Conservation (phyloP, 2,329 filamentous ascomycete genomes). For the Helminthosporium solani region DNA sequence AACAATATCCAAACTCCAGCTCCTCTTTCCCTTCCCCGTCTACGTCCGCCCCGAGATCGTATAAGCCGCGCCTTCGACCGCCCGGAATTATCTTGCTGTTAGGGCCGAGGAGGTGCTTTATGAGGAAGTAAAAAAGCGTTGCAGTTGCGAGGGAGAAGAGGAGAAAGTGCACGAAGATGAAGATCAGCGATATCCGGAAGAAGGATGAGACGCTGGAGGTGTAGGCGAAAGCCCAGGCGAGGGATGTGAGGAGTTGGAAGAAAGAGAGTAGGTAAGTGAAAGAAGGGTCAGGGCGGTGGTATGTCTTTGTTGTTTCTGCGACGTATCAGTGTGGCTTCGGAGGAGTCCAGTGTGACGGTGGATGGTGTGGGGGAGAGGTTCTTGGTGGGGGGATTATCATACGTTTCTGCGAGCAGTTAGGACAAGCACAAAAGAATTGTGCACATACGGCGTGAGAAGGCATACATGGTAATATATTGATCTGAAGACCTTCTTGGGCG, state of each 20-base stretch:
- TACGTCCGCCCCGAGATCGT: slow-evolving; percentile 47
- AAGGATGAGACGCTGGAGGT: slow-evolving; percentile 47
- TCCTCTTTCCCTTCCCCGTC: slow-evolving; percentile 56
- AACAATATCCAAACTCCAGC: slow-evolving; percentile 70
- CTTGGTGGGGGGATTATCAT: background rate
- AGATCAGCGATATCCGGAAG: slow-evolving; percentile 49
- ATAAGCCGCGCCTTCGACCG: slow-evolving; percentile 58
- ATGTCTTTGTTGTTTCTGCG: slow-evolving; percentile 59
- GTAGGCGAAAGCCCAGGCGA: slow-evolving; percentile 62
- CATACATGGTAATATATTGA: slow-evolving; percentile 69
- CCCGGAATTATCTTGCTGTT: slow-evolving; percentile 55
- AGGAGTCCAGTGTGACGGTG: background rate
- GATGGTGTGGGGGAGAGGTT: no score
- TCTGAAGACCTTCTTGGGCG: slow-evolving; percentile 69
- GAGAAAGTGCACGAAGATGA: slow-evolving; percentile 62
- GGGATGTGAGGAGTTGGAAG: slow-evolving; percentile 57
- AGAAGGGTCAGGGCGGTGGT: slow-evolving; percentile 68
- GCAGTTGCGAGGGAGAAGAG: slow-evolving; percentile 60
- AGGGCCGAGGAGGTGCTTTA: slow-evolving; percentile 62
- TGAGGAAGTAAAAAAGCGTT: slow-evolving; percentile 63
- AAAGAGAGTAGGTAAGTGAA: slow-evolving; percentile 69
- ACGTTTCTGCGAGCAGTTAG: background rate
- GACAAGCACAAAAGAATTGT: background rate
- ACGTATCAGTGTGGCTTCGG: background rate
- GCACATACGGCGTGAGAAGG: background rate